A percentile compares a stretch with the other conserved stretches of the same genome.
phyloP scores from a whole-genome alignment of 805 yeast genomes.

The Jamesozyma hellenica region DNA sequence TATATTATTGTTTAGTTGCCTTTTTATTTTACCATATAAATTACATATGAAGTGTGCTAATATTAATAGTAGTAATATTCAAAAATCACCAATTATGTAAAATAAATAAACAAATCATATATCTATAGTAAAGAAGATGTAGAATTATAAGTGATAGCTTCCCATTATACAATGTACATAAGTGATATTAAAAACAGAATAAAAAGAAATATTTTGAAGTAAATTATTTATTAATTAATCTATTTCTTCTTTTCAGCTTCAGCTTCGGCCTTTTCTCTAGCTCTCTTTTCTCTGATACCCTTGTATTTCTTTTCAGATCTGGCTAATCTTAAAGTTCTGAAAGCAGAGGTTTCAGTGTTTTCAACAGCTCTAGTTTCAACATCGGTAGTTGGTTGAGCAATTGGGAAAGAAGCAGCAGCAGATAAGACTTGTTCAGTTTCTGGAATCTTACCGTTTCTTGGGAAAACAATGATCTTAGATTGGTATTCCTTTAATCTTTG shows the following conservation, averaged over 20 bases:
- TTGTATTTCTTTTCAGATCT: slow-evolving; percentile 86
- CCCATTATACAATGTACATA: slow-evolving; percentile 29
- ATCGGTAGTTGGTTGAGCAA: slow-evolving; percentile 66
- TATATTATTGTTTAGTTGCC: too few species aligned
- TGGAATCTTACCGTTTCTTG: slow-evolving; percentile 76
- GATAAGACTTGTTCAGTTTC: slow-evolving; percentile 71
- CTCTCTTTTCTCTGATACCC: slow-evolving; percentile 98
- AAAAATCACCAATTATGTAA: too few species aligned
- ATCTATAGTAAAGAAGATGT: slow-evolving; percentile 10
- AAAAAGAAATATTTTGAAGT: slow-evolving; percentile 37
- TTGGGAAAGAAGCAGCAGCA: slow-evolving; percentile 80
- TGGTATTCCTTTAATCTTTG: slow-evolving; percentile 94
- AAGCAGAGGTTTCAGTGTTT: slow-evolving; percentile 69
- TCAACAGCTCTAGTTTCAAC: slow-evolving; percentile 82
- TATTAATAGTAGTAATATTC: too few species aligned
- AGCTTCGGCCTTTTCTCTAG: slow-evolving; percentile 94
- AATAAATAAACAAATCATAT: too few species aligned
- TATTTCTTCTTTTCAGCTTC: slow-evolving; percentile 99
- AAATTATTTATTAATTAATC: slow-evolving; percentile 30
- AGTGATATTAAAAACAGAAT: slow-evolving; percentile 45
- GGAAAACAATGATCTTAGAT: slow-evolving; percentile 91
- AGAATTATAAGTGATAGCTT: slow-evolving; percentile 25
- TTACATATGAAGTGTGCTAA: too few species aligned
- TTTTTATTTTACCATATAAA: too few species aligned
- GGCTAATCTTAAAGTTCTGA: slow-evolving; percentile 90